A percentile compares a stretch with the other conserved stretches of the same genome.
Conservation (phyloP, 495 filamentous ascomycete genomes). For the Xylaria telfairii region DNA sequence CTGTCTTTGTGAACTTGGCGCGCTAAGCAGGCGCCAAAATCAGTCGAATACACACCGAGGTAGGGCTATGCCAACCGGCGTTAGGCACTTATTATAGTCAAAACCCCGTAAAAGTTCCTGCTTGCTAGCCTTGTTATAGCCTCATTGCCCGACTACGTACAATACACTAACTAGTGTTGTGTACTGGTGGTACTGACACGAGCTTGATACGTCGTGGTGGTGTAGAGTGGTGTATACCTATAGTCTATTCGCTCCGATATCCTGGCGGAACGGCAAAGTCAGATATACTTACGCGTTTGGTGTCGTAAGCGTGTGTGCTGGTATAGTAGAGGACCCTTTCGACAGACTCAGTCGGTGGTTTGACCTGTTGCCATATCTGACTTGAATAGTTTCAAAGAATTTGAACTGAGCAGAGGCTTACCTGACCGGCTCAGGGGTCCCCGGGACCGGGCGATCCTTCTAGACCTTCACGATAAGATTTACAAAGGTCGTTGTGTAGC, state of each 20-base stretch:
- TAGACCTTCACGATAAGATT: neutral
- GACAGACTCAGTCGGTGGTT: neutral
- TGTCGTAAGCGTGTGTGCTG: neutral
- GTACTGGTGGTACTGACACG: neutral
- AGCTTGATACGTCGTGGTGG: neutral
- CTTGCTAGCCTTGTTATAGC: neutral
- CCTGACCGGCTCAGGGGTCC: neutral
- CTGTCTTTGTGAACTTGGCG: slow-evolving; percentile 9
- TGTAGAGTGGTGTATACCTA: neutral
- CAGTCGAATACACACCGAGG: neutral
- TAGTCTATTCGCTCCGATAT: neutral
- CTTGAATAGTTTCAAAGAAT: neutral
- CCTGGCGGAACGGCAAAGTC: neutral
- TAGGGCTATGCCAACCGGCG: neutral
- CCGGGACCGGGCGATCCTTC: neutral
- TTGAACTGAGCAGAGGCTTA: too few species aligned
- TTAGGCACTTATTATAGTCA: slow-evolving; percentile 7
- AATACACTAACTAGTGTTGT: neutral
- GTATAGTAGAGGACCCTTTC: neutral
- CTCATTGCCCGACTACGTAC: neutral
- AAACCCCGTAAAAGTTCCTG: neutral
- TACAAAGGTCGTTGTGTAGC: neutral
- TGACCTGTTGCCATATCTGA: neutral
- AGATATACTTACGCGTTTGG: slow-evolving; percentile 1
- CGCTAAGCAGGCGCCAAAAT: neutral